Evolutionary conservation across 2,329 filamentous ascomycete genomes (phyloP).

Genomic region (Colletotrichum karsti): DNA sequence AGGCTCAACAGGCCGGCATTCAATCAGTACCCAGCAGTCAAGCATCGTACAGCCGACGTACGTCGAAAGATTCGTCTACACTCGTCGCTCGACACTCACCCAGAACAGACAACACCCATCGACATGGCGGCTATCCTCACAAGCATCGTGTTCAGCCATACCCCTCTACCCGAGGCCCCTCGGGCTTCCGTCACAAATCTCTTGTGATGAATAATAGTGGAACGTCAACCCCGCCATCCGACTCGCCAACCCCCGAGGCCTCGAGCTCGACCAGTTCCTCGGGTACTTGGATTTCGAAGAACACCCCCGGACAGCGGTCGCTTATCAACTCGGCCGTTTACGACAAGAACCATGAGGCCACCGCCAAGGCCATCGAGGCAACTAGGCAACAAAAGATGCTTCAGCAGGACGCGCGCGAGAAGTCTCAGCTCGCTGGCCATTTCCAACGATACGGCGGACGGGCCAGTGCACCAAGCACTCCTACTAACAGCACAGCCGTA

Average conservation of each 20-base stretch:
- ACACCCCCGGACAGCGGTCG: conserved; percentile 78
- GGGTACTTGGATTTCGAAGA: conserved; percentile 72
- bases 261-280: conserved; percentile 45
- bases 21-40: conserved; percentile 38
- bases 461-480: conserved; percentile 30
- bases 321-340: conserved; percentile 84
- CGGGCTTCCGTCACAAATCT: conserved; percentile 52
- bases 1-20: conserved; percentile 65
- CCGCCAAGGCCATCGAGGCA: conserved; percentile 76
- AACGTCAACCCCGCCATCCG: conserved; percentile 35
- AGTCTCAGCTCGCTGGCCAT: conserved; percentile 61
- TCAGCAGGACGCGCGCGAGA: conserved; percentile 65
- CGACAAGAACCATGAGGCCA: conserved; percentile 75
- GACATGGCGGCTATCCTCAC: conserved; percentile 37
- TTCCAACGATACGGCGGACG: conserved; percentile 43
- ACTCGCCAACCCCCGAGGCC: conserved; percentile 30
- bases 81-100: not conserved
- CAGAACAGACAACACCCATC: conserved; percentile 41
- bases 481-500: conserved; percentile 41
- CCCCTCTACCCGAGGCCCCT: conserved; percentile 39
- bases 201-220: conserved; percentile 67
- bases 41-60: conserved; percentile 45
- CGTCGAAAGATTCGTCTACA: conserved; percentile 29
- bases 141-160: conserved; percentile 32
- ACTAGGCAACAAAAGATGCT: conserved; percentile 67